Evolutionary conservation across 1,139 yeast species (phyloP), one percentile per base, ranked within the genome.

Genomic region (Suhomyces choctaworum): DNA sequence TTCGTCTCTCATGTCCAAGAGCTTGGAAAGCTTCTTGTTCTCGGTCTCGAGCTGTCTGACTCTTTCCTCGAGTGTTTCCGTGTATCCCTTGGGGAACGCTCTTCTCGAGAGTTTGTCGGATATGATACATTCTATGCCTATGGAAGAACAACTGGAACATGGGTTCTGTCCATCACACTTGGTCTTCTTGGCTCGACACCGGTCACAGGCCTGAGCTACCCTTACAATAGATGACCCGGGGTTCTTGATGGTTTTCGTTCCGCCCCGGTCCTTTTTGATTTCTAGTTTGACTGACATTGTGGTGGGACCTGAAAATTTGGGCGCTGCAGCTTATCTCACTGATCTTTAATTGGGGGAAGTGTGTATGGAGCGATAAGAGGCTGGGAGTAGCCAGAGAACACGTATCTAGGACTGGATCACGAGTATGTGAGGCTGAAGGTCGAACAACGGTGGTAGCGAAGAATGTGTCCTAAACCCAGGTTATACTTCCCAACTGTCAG

Each of bases 171-270:
- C 86, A 47, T 81, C 87, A 61, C 89, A 82, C 40, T 79, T 73
- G 23, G 82, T 78, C 62, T 86, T 86, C 56, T 86, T 86, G 29
- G 89, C 84, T 34, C 95, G 65, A 52, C 96, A 86, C 35, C 96
- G 59, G 54, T 87, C 95, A 59, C 95, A 87, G 0, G 95, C 95
- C 51, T 86, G 95, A 0, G 94, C 89, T 13, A 80, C 78, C 41
- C 89, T 60, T 38, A 75, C 76, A 1, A 66, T 60, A 23, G 66
- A 64, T 13, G 78, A 61, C 2, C 87, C 87, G 2, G 83, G 84
- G 3, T 82, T 72, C 50, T 74, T 75, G 34, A 82, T 82, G 36
- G 81, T 78, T 48, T 79, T 81, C n/a, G 64, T 56, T 31, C 57
- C 60, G 13, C 41, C 37, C 4, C 33, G 14, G 12, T 24, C 32